Evolutionary conservation across 2,329 filamentous ascomycete genomes (phyloP), one percentile per base, ranked within the genome.

Genomic region (Cercospora zeina): DNA sequence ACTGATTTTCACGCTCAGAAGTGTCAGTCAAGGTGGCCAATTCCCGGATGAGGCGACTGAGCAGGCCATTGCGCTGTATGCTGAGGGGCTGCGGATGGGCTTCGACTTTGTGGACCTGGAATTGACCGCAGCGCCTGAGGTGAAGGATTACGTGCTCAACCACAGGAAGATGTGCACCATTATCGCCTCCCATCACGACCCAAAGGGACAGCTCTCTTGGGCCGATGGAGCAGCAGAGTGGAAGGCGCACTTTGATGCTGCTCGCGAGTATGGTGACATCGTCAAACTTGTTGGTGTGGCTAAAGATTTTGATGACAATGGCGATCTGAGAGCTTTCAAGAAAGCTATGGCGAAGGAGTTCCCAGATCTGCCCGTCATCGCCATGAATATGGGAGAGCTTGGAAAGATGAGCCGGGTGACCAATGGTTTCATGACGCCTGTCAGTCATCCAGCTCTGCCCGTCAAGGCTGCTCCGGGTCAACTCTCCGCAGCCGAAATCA

Each of bases 151-250:
- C 34, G 71, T 76, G 36, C 66, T 76, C 14, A 63, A 64, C 1
- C 80, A 84, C 13, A 85, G 88, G 59, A 85, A 82, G 66, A 89
- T 90, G 74, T 91, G 91, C 1, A 89, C 87, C 65, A 90, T 99
- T 72, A 96, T 99, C 70, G 92, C 93, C 8, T 99, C 95, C 0
- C 93, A 99, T 74, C 95, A 99, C 74, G 95, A 99, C 74, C 90
- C 92, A 0, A 79, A 84, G 60, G 89, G 89, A 8, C 81, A 82
- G 21, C 80, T 97, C 16, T 93, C 90, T 1, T 99, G 95, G 95
- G 87, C 83, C 67, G 93, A 96, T n/a, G 71, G 66, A 3, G 70
- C 67, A 8, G 69, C 68, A 30, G 91, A 90, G 0, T 99, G 95
- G 93, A 87, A 95, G 61, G 84, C 88, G 30, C 88, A 87, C 77